Percentiles rank a stretch among this genome's conserved stretches.
Conservation (phyloP, 2,329 filamentous ascomycete species). For the Diaporthe ilicicola region DNA sequence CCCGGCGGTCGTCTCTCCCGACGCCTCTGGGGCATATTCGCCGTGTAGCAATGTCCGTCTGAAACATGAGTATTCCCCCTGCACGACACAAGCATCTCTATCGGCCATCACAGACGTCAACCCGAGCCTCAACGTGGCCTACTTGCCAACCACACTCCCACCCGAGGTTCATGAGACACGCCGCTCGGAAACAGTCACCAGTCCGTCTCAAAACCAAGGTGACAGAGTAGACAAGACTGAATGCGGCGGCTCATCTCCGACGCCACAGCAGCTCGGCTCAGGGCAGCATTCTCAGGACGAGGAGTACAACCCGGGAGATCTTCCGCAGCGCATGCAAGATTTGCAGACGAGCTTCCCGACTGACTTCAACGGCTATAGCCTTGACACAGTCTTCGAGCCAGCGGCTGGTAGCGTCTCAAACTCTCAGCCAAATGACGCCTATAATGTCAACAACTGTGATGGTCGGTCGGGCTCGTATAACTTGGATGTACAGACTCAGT, state of each 20-base stretch:
- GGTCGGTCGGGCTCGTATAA: neutral
- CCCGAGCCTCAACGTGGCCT: neutral
- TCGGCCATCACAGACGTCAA: slow-evolving; percentile 16
- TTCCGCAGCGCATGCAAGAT: slow-evolving; percentile 11
- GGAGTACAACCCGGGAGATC: neutral
- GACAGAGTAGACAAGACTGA: neutral
- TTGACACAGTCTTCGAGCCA: neutral
- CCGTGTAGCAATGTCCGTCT: slow-evolving; percentile 14
- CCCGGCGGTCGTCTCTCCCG: neutral
- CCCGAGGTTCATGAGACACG: neutral
- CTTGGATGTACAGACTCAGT: neutral
- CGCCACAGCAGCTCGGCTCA: neutral
- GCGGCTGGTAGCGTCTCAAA: neutral
- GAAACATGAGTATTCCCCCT: slow-evolving; percentile 31
- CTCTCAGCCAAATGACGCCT: neutral
- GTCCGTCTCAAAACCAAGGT: neutral
- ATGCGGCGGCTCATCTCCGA: neutral
- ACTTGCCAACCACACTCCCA: neutral
- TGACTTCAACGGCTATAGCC: slow-evolving; percentile 5
- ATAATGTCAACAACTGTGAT: neutral
- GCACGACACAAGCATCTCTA: slow-evolving; percentile 31
- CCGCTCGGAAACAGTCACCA: neutral
- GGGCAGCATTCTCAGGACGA: neutral
- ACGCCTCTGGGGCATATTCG: slow-evolving; percentile 1
- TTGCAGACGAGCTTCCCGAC: slow-evolving; percentile 1